Conservation (phyloP, 345 rosid species). For the Reutealis trisperma region DNA sequence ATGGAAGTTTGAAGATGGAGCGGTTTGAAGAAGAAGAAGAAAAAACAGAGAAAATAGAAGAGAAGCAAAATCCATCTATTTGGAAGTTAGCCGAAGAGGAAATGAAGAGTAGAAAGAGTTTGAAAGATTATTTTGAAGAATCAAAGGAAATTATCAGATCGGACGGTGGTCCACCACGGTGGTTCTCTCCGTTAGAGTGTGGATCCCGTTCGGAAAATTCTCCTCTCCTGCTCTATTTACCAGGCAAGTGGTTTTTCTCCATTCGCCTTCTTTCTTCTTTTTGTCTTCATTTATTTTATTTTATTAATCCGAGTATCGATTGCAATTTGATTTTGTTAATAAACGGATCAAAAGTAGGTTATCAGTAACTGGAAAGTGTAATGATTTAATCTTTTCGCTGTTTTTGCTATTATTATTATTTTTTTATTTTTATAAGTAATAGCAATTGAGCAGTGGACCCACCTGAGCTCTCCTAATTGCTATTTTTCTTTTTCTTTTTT, state of each 20-base stretch:
- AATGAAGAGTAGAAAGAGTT: slow-evolving; percentile 29
- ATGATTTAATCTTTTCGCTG: too few relatives aligned
- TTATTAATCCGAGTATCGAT: too few relatives aligned
- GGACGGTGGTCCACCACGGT: slow-evolving; percentile 65
- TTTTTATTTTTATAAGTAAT: too few relatives aligned
- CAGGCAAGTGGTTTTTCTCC: slow-evolving; percentile 37
- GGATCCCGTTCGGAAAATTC: slow-evolving; percentile 27
- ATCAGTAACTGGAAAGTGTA: not conserved
- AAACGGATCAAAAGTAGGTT: not conserved
- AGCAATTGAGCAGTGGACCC: too few relatives aligned
- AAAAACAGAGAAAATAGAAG: not conserved
- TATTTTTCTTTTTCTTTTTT: too few relatives aligned
- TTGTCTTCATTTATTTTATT: not conserved
- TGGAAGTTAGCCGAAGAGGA: slow-evolving; percentile 17
- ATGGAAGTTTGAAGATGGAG: not conserved
- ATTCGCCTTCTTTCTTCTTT: not conserved
- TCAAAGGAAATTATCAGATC: slow-evolving; percentile 37
- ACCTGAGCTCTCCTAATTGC: too few relatives aligned
- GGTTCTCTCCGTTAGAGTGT: slow-evolving; percentile 66
- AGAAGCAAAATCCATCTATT: not conserved
- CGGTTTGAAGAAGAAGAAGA: too few relatives aligned
- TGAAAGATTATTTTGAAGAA: slow-evolving; percentile 46
- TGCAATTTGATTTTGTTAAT: too few relatives aligned
- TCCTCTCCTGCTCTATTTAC: slow-evolving; percentile 58
- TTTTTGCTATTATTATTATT: too few relatives aligned